These are phyloP conservation scores for Herpetospermum pedunculosum DNA, from an alignment of 306 rosid species.

Conservation along the genomic window DNA sequence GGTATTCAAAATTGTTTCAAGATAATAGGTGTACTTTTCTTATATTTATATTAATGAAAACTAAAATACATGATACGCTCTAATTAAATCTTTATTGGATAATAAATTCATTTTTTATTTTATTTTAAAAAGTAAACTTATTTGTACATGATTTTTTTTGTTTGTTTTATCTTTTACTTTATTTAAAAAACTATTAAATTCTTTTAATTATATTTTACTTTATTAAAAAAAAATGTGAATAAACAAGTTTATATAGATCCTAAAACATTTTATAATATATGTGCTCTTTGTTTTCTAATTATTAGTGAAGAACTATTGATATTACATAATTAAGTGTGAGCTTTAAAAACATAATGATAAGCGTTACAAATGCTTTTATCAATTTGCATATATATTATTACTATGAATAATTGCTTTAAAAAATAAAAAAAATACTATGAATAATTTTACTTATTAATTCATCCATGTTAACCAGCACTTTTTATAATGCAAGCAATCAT, in stretches of 20 bases:
- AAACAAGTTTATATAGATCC: neutral
- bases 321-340: neutral
- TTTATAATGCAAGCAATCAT: conserved; percentile 2
- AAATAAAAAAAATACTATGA: too few relatives aligned
- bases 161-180: too few relatives aligned
- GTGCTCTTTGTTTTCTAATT: neutral
- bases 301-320: neutral
- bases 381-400: neutral
- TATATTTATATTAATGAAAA: too few relatives aligned
- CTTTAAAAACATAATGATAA: neutral
- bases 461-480: conserved; percentile 7
- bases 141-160: neutral
- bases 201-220: too few relatives aligned
- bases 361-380: neutral
- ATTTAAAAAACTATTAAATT: too few relatives aligned
- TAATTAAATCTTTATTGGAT: too few relatives aligned
- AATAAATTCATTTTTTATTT: too few relatives aligned
- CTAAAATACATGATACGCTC: too few relatives aligned
- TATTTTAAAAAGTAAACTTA: neutral
- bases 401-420: neutral
- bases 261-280: neutral
- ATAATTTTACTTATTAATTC: conserved; percentile 4
- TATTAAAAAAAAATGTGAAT: too few relatives aligned
- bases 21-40: too few relatives aligned
- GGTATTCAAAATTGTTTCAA: too few relatives aligned